Base-by-base conservation (phyloP, 2,329 filamentous ascomycete species). In the Scedosporium aurantiacum region DNA sequence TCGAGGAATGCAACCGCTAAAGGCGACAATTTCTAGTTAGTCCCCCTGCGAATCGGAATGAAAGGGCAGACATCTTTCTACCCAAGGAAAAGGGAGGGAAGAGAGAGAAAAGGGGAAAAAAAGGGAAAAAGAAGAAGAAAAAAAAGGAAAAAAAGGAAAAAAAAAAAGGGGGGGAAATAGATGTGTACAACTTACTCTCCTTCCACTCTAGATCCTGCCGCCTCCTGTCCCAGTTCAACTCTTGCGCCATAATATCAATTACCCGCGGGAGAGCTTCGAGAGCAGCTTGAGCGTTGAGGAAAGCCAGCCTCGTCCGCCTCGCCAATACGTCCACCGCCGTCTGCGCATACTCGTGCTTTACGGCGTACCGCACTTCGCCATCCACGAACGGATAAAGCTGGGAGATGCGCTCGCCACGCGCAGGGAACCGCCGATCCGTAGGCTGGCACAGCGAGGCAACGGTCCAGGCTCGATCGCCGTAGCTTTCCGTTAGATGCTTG, bases 381-480 rank as follows among this genome's bases (percentile, higher is more conserved):
- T 97, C 92, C 27, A 97, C 85, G 73, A 94, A 96, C 14, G 92
- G 91, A 73, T 96, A 96, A 28, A 96, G 79, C 16, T 82, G 74
- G 2, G 88, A 88, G 64, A 97, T 88, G 64, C 90, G 87, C 73
- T 89, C 84, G 61, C 91, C 91, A 59, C 90, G 83, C 37, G 91
- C 87, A 2, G 92, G 91, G 79, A 91, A 96, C 58, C 91, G 85
- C 68, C 85, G 77, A 62, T 89, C 83, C 0, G 91, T 96, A 0
- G 89, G 86, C 16, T 82, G 79, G 67, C 89, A 93, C 57, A 97
- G 79, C 1, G 89, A 84, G 7, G 90, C 91, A 23, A 97, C 91
- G 16, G 88, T 88, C 92, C 92, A 97, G 21, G 92, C 91, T 62
- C 92, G 85, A 74, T 97, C 92, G 66, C 93, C 92, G 71, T 97